Evolutionary conservation across 1,139 yeast species (phyloP).

Genomic region (Sugiyamaella japonica): DNA sequence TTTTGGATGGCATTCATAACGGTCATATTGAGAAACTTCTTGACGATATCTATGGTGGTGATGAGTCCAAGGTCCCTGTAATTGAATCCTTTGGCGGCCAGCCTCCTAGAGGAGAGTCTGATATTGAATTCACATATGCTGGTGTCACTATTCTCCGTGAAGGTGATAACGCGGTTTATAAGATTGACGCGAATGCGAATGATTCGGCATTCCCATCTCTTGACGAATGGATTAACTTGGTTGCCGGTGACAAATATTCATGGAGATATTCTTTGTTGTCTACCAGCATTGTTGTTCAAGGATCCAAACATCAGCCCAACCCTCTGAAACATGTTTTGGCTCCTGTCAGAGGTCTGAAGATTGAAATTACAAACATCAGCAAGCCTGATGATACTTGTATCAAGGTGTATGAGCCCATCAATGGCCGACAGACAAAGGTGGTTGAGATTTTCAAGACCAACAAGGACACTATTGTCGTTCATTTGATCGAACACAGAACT

Average conservation of each 20-base stretch:
- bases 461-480: conserved; percentile 58
- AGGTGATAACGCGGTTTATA: conserved; percentile 47
- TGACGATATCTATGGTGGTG: conserved; percentile 68
- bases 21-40: conserved; percentile 79
- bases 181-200: conserved; percentile 50
- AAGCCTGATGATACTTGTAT: conserved; percentile 58
- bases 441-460: conserved; percentile 55
- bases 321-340: conserved; percentile 77
- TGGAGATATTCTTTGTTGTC: conserved; percentile 94
- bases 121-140: conserved; percentile 41
- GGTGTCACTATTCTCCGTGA: conserved; percentile 43
- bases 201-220: conserved; percentile 39
- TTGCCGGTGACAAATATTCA: conserved; percentile 75
- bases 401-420: conserved; percentile 66
- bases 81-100: conserved; percentile 88
- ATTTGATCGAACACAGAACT: conserved; percentile 86
- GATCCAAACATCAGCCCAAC: conserved; percentile 72
- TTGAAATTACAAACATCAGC: conserved; percentile 57
- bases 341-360: conserved; percentile 66
- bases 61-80: conserved; percentile 70
- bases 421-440: conserved; percentile 70
- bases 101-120: conserved; percentile 38
- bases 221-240: conserved; percentile 68
- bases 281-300: conserved; percentile 81
- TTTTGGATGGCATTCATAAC: conserved; percentile 83